Evolutionary conservation across 1,284 basidiomycete genomes (phyloP), one percentile per base, ranked within the genome.

Genomic region (Coriolopsis trogii): DNA sequence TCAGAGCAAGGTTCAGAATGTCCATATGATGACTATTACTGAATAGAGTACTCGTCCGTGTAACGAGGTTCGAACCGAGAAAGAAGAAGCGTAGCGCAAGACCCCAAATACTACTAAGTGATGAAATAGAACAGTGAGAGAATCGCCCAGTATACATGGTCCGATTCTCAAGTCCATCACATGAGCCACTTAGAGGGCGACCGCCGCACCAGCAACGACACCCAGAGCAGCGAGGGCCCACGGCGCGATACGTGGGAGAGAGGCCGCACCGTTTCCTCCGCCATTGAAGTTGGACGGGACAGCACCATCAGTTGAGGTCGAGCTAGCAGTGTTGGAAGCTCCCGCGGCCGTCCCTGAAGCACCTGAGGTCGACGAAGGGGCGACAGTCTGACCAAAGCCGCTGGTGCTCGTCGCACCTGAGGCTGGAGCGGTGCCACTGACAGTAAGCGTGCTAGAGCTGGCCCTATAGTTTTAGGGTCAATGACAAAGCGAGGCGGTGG

Each of bases 241-340:
- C 8, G 66, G 64, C 4, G 53, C 56, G 16, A 61, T 25, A 29
- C 46, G 46, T 18, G 63, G 51, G 36, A 55, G 55, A 40, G 51
- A 55, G 6, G 51, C 56, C 2, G 54, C 53, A 12, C 47, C 53
- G 49, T 52, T 60, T 33, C 46, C 49, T 40, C 45, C 50, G 28
- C 62, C 60, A 46, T 67, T 67, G 60, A 67, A 67, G 43, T 45
- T 58, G 30, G 59, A 52, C 24, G 66, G 48, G 8, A 30, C 49
- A 9, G 61, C 40, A 8, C 54, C 37, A 24, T 37, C 33, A 21
- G 42, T 38, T 2, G 55, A 42, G 28, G 44, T 33, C 18, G 53
- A 24, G 16, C 37, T 50, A 20, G 46, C 30, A 12, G 48, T 24
- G 29, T 34, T 34, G 7, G 33, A 34, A 18, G 49, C 45, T 12